Evolutionary conservation across 2,329 filamentous ascomycete genomes (phyloP).

Genomic region (Colletotrichum sp.): DNA sequence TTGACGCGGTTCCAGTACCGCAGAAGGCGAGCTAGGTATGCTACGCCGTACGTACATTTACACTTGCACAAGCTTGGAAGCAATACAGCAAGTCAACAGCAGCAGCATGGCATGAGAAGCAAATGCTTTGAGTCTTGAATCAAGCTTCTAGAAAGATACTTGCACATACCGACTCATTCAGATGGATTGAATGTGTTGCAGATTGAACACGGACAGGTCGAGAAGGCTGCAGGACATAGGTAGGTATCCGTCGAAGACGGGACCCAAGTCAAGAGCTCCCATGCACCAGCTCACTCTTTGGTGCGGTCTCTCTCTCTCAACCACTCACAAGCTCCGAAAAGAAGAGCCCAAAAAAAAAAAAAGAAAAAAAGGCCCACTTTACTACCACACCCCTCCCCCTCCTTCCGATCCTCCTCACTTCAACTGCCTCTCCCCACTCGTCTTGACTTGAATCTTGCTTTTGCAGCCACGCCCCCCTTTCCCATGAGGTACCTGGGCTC

Average conservation of each 20-base stretch:
- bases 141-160: background rate
- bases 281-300: background rate
- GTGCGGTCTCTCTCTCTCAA: background rate
- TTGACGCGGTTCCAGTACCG: constrained; percentile 4
- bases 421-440: background rate
- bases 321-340: constrained; percentile 19
- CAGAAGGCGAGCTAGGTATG: background rate
- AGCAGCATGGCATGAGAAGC: background rate
- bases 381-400: background rate
- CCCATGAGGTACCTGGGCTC: background rate
- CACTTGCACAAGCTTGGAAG: background rate
- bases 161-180: background rate
- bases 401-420: background rate
- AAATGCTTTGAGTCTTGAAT: background rate
- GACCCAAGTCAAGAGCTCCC: background rate
- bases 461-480: constrained; percentile 1
- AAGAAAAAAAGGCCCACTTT: background rate
- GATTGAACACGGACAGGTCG: background rate
- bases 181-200: background rate
- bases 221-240: background rate
- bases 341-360: background rate
- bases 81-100: background rate
- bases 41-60: background rate
- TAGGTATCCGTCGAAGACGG: background rate
- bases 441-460: background rate